phyloP scores from a whole-genome alignment of 2,329 filamentous ascomycete species.

The Colletotrichum tabaci region DNA sequence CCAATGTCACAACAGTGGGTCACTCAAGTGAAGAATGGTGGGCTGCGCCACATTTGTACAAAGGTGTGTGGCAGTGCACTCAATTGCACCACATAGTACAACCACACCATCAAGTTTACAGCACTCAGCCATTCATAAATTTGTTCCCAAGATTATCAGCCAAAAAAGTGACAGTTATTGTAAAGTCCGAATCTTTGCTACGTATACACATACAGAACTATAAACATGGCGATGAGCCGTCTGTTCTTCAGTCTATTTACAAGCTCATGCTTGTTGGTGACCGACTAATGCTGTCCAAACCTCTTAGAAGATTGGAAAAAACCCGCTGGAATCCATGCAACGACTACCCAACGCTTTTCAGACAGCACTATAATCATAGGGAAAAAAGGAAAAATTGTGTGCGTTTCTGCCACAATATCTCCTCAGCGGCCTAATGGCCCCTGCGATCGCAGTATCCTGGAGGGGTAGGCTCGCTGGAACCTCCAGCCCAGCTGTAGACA shows the following conservation, averaged over 20 bases:
- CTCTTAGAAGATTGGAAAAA: constrained; percentile 18
- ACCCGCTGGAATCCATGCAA: constrained; percentile 40
- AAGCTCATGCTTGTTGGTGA: constrained; percentile 28
- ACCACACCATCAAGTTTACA: background rate
- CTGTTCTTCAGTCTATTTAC: constrained; percentile 42
- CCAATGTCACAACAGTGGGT: constrained; percentile 13
- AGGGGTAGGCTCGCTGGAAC: constrained; percentile 58
- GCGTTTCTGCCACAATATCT: background rate
- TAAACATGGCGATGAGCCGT: constrained; percentile 41
- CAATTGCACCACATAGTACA: background rate
- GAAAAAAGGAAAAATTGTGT: constrained; percentile 15
- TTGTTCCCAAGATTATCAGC: background rate
- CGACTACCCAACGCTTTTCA: constrained; percentile 39
- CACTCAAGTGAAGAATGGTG: background rate
- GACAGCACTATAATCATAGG: constrained; percentile 17
- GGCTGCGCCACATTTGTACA: constrained; percentile 23
- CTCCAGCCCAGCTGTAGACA: constrained; percentile 85
- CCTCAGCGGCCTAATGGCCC: constrained; percentile 10
- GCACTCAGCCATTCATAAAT: background rate
- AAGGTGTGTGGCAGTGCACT: constrained; percentile 25
- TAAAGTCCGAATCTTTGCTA: constrained; percentile 9
- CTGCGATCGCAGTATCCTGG: constrained; percentile 70
- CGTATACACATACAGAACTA: constrained; percentile 31
- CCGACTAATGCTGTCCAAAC: constrained; percentile 32
- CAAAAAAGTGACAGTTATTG: background rate